These are phyloP conservation scores for Pyrenochaeta sp. DNA, from an alignment of 2,329 filamentous ascomycete genomes.

Conservation along the genomic window DNA sequence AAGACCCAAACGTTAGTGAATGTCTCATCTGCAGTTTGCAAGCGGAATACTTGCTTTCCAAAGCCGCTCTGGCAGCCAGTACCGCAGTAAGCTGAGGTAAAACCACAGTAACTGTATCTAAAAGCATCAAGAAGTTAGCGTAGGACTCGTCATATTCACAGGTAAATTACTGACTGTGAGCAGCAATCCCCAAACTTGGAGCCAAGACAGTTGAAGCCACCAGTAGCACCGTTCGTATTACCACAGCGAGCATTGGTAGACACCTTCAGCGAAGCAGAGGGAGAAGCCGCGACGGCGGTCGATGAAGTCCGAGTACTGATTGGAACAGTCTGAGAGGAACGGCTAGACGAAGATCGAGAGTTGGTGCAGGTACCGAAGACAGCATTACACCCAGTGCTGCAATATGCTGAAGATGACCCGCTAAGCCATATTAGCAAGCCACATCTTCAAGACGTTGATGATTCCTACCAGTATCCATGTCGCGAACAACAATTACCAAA, in stretches of 20 bases:
- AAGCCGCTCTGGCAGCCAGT: conserved; percentile 1
- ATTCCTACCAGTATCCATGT: too few relatives aligned
- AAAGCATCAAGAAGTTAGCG: background rate
- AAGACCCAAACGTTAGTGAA: too few relatives aligned
- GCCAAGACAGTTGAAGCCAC: background rate
- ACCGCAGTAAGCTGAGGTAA: background rate
- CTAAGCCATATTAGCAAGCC: too few relatives aligned
- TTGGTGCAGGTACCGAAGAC: conserved; percentile 1
- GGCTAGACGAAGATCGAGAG: background rate
- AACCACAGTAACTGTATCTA: conserved; percentile 2
- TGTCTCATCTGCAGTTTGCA: too few relatives aligned
- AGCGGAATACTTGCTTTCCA: too few relatives aligned
- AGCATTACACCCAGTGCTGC: conserved; percentile 3
- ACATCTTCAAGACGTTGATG: too few relatives aligned
- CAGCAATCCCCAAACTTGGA: conserved; percentile 3
- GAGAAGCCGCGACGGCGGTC: background rate
- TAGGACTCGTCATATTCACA: too few relatives aligned
- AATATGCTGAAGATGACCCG: too few relatives aligned
- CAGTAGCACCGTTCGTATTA: background rate
- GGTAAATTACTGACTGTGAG: too few relatives aligned
- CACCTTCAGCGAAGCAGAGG: background rate
- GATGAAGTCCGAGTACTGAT: background rate
- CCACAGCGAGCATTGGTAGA: conserved; percentile 6
- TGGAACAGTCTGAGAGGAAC: background rate
- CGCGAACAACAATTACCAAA: too few relatives aligned